Evolutionary conservation across 2,329 filamentous ascomycete species (phyloP), one percentile per base, ranked within the genome.

Genomic region (Karstenula rhodostoma): DNA sequence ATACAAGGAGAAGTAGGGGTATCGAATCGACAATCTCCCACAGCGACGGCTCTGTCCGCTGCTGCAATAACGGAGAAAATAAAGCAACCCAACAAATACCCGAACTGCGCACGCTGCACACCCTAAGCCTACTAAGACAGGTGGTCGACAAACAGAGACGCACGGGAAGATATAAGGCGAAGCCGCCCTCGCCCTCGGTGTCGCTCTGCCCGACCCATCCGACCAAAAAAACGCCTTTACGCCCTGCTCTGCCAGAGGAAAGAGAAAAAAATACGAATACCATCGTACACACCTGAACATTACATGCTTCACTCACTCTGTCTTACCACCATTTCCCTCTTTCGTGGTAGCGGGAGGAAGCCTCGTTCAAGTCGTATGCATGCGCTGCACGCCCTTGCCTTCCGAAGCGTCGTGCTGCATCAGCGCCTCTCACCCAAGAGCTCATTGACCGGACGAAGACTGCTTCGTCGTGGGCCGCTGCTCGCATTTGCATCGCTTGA

Each of bases 381-480:
- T 61, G 53, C 44, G 58, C 40, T 53, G 33, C 57, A 59, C 47
- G 48, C 52, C 66, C 60, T 60, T 63, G 47, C 66, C 55, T 66
- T 42, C 44, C 58, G 58, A 40, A 13, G 37, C 19, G 55, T 46
- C 56, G 27, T 46, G 44, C 35, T 40, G 56, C 46, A 50, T 58
- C 51, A 63, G 47, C 29, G 51, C 32, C 48, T 40, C 43, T 57
- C 56, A 23, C 48, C 59, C 53, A 59, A 51, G 52, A 56, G 44
- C 46, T 68, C 66, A 48, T 42, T 63, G 27, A 67, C 64, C 15
- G 63, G 60, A 57, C 60, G 58, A 37, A 57, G 60, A 29, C 56
- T 58, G 48, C 56, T 62, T 35, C 56, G 54, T 44, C 71, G 33
- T 88, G 85, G 40, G 93, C 85, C 70, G 89, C 92, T 37, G 90